Evolutionary conservation across 495 filamentous ascomycete species (phyloP), one percentile per base, ranked within the genome.

Genomic region (Usnea hakonensis): DNA sequence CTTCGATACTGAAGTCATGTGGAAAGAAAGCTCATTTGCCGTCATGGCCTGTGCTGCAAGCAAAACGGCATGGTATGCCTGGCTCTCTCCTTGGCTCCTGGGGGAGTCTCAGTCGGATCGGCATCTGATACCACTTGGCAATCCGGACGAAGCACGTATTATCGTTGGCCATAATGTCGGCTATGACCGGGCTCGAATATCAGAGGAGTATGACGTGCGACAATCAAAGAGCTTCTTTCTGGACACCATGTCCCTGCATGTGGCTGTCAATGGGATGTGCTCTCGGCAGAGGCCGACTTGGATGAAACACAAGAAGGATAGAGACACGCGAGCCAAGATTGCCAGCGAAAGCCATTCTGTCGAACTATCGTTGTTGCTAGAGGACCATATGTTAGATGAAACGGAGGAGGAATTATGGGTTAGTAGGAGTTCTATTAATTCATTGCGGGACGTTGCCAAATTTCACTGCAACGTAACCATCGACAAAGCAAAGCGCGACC

Each of bases 201-300:
- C 83, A 14, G 94, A 99, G 72, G 94, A 99, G 72, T 99, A 99
- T 70, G 80, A 86, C 67, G 71, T 97, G 43, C 74, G 81, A 56
- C 91, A 95, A 70, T 85, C 90, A 30, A 84, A 83, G 57, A 97
- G 90, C 66, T 90, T 83, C 46, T 99, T 96, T 68, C 72, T 99
- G 32, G 94, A 99, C 76, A 99, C 94, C 3, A 99, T 99, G 94
- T 96, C 91, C 11, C 79, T 99, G 56, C 94, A 99, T 71, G 92
- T 97, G 10, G 94, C 94, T 16, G 92, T 96, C 11, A 99, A 99
- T 69, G 94, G 94, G 36, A 99, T 99, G 94, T 99, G 94, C 71
- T 97, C 94, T 13, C 88, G 88, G 59, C 94, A 99, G 72, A 82
- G 94, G 56, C 94, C 94, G 11, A 94, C 90, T 1, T 99, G 94